phyloP scores from a whole-genome alignment of 2,329 filamentous ascomycete species.

The Hymenoscyphus fraxineus region DNA sequence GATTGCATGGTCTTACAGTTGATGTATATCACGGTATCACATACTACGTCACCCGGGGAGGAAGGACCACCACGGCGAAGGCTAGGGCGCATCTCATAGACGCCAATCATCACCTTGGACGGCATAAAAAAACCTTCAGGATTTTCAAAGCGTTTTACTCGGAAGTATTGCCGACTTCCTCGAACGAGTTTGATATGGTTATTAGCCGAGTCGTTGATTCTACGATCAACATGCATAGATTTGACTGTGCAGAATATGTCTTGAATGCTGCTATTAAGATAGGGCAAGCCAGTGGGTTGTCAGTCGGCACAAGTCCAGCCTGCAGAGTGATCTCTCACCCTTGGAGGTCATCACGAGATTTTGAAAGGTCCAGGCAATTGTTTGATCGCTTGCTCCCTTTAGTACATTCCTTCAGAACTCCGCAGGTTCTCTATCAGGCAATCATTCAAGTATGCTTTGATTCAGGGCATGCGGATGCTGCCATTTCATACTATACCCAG shows the following conservation, averaged over 20 bases:
- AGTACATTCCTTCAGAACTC: constrained; percentile 16
- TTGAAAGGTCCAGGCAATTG: constrained; percentile 23
- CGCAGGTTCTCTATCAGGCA: constrained; percentile 28
- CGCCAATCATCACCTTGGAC: constrained; percentile 22
- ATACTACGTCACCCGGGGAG: not conserved
- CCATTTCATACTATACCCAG: constrained; percentile 24
- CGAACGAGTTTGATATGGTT: constrained; percentile 22
- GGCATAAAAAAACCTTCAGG: constrained; percentile 19
- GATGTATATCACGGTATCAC: constrained; percentile 18
- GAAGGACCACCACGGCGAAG: not conserved
- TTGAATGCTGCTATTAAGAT: constrained; percentile 22
- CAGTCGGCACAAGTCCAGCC: constrained; percentile 25
- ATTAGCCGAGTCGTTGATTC: constrained; percentile 24
- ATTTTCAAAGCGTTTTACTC: constrained; percentile 23
- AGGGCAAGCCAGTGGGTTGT: constrained; percentile 20
- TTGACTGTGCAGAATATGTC: constrained; percentile 26
- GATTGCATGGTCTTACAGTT: constrained; percentile 23
- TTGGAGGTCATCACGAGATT: constrained; percentile 29
- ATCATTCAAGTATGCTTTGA: constrained; percentile 35
- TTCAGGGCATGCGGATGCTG: constrained; percentile 25
- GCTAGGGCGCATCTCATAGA: constrained; percentile 23
- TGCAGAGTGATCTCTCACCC: constrained; percentile 28
- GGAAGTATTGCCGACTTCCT: constrained; percentile 18
- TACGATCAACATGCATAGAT: constrained; percentile 16
- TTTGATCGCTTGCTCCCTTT: constrained; percentile 27